A percentile compares a stretch with the other conserved stretches of the same genome.
These are phyloP conservation scores for Cyberlindnera japonica DNA, from an alignment of 805 yeast genomes.

Conservation along the genomic window DNA sequence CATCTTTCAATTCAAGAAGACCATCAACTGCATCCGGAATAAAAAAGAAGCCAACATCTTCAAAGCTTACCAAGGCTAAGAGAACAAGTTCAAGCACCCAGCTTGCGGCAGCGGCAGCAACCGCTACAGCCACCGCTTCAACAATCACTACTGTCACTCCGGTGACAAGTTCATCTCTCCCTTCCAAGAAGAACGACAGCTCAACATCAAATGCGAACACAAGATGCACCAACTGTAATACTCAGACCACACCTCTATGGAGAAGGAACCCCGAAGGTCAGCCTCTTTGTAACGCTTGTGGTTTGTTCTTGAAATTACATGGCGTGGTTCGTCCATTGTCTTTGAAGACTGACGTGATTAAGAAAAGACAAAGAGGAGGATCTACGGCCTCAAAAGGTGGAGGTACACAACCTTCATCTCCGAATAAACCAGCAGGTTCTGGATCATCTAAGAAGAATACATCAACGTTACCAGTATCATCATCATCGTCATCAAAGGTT, in stretches of 20 bases:
- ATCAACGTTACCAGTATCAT: too few species aligned
- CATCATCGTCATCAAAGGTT: neutral
- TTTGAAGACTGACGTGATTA: slow-evolving; percentile 86
- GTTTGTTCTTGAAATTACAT: slow-evolving; percentile 83
- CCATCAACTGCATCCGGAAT: slow-evolving; percentile 22
- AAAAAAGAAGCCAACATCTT: slow-evolving; percentile 21
- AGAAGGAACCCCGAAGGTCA: slow-evolving; percentile 88
- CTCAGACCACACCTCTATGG: slow-evolving; percentile 94
- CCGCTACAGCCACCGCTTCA: neutral
- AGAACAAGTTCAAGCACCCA: slow-evolving; percentile 22
- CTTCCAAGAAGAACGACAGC: slow-evolving; percentile 3
- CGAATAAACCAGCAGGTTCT: slow-evolving; percentile 9
- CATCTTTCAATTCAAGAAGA: slow-evolving; percentile 22
- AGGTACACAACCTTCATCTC: slow-evolving; percentile 19
- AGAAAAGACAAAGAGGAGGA: slow-evolving; percentile 73
- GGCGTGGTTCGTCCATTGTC: slow-evolving; percentile 95
- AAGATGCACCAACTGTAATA: slow-evolving; percentile 82
- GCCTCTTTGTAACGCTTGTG: slow-evolving; percentile 95
- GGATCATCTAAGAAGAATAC: neutral
- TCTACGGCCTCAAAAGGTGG: slow-evolving; percentile 24
- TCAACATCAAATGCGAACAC: slow-evolving; percentile 19
- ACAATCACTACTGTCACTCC: neutral
- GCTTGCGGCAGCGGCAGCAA: slow-evolving; percentile 7
- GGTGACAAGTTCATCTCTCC: neutral
- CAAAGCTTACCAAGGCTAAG: slow-evolving; percentile 23